Base-by-base conservation (phyloP, 2,329 filamentous ascomycete species). In the Teratosphaeria destructans region DNA sequence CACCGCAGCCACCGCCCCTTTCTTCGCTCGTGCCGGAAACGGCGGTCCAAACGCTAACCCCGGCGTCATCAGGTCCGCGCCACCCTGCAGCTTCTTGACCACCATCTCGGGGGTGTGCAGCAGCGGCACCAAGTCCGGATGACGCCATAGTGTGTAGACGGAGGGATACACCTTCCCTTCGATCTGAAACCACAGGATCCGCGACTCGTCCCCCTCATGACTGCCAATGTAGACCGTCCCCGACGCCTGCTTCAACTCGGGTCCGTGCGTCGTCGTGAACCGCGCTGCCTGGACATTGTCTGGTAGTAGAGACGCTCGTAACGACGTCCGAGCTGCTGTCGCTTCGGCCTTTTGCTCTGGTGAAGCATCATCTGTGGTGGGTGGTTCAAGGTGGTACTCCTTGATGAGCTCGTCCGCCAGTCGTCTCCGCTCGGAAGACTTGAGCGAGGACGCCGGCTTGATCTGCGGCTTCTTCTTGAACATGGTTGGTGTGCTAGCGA, bases 41-140 rank as follows among this genome's bases (percentile, higher is more conserved):
- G 85, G 84, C 11, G 85, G 83, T 1, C 85, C 84, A 57, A 82
- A 79, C 32, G 84, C 80, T 14, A 88, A 73, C 8, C 85, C 85
- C 1, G 85, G 85, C 1, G 82, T 86, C 85, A 88, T 88, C 55
- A 88, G 74, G 70, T 87, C 85, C 23, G 85, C 85, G 3, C 85
- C 85, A 7, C 80, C 79, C 60, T 81, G 81, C 8, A 88, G 73
- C 71, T 87, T 87, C 61, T 81, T 77, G 67, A 87, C 80, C 3
- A 85, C 82, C 27, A 83, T 78, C 10, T 78, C 76, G 3, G 82
- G 83, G 0, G 85, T 87, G 64, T 86, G 80, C n/a, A 88, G 76
- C 35, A 88, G 71, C 0, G 85, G 83, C 0, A 87, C 73, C 14
- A 88, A 73, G 34, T 77, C 75, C 3, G 84, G 78, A 65, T 86